Conservation (phyloP, 2,329 filamentous ascomycete genomes). For the Sordariomycetes sp. region DNA sequence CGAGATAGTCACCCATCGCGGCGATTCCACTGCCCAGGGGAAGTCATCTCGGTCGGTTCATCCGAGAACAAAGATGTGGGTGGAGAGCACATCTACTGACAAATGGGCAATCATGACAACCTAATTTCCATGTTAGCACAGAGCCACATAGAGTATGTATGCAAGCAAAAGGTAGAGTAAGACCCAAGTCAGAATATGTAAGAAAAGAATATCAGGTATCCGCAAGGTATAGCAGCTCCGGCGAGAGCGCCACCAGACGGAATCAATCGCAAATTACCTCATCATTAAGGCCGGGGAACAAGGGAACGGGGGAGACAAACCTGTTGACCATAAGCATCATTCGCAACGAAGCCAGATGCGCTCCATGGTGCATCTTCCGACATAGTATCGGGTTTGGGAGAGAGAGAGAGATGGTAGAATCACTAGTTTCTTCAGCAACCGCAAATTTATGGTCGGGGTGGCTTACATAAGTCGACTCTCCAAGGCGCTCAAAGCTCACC, state of each 20-base stretch:
- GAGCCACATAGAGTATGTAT: slow-evolving; percentile 8
- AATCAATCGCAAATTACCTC: slow-evolving; percentile 99
- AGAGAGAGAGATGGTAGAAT: neutral
- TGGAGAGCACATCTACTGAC: neutral
- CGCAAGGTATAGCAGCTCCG: slow-evolving; percentile 71
- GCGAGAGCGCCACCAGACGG: slow-evolving; percentile 71
- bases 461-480: neutral
- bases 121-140: neutral
- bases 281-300: slow-evolving; percentile 45
- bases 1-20: too few relatives aligned
- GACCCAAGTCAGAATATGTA: slow-evolving; percentile 83
- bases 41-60: too few relatives aligned
- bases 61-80: too few relatives aligned
- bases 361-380: too few relatives aligned
- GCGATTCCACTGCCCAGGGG: too few relatives aligned
- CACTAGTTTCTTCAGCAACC: neutral
- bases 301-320: slow-evolving; percentile 5
- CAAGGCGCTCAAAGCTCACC: neutral
- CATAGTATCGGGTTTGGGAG: too few relatives aligned
- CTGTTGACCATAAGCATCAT: neutral
- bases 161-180: neutral
- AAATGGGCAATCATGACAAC: neutral
- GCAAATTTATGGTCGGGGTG: neutral
- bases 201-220: slow-evolving; percentile 82
- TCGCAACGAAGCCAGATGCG: too few relatives aligned